Evolutionary conservation across 2,329 filamentous ascomycete genomes (phyloP).

Genomic region (Epichloe sibirici): DNA sequence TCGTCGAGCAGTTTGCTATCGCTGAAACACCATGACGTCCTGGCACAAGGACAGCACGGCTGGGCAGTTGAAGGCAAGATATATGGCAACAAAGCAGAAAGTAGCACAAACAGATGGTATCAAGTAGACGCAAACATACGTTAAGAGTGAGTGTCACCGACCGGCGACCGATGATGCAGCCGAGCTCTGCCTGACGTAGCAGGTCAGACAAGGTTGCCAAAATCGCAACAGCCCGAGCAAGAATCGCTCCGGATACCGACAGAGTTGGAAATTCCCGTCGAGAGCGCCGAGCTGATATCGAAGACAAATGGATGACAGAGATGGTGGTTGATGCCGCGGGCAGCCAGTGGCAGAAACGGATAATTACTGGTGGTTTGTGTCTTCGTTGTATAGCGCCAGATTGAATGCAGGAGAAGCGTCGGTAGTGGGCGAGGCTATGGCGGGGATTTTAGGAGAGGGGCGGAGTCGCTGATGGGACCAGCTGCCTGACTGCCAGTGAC

Average conservation of each 20-base stretch:
- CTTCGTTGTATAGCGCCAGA: slow-evolving; percentile 2
- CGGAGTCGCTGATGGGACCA: too few species aligned
- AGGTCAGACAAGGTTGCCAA: background rate
- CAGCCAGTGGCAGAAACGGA: background rate
- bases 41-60: background rate
- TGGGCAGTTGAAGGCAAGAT: background rate
- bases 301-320: background rate
- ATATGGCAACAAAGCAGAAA: background rate
- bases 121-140: background rate
- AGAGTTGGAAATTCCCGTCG: background rate
- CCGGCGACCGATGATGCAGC: background rate
- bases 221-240: background rate
- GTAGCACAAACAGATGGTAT: background rate
- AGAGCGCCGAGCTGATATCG: background rate
- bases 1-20: slow-evolving; percentile 1
- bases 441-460: background rate
- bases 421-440: background rate
- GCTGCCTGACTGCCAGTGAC: too few species aligned
- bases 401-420: slow-evolving; percentile 5
- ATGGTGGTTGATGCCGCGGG: background rate
- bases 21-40: background rate
- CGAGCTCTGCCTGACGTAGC: background rate
- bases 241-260: background rate
- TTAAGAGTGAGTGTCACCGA: background rate
- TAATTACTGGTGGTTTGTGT: background rate